Base-by-base conservation (phyloP, 2,329 filamentous ascomycete genomes). In the Arthrobotrys musiformis region DNA sequence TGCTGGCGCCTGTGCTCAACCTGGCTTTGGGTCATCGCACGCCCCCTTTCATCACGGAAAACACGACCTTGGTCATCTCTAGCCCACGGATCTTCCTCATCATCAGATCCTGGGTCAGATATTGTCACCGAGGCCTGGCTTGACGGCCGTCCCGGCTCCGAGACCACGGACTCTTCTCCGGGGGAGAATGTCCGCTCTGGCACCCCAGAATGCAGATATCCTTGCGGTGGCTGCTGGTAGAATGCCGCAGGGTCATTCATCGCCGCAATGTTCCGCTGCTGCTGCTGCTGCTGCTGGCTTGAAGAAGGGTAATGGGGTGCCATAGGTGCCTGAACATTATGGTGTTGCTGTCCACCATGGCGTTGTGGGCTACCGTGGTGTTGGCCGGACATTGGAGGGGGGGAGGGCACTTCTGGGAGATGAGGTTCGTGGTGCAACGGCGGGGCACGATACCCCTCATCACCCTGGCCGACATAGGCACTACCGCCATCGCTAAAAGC, bases 131-230 rank as follows among this genome's bases (percentile, higher is more conserved):
- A 77, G 9, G 69, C 74, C 37, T 77, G 63, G 52, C 76, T 66
- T 42, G 69, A 73, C 48, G 58, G 76, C 52, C 78, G 79, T 78
- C 26, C 82, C 70, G 63, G 80, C 52, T 82, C 78, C 81, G 82
- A 64, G 79, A 81, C 78, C 81, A 82, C 68, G 81, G 82, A 54
- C 80, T 82, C 28, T 80, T 82, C 30, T 79, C 79, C 79, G 1
- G 81, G 79, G 17, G 83, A 81, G 60, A 82, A 82, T 19, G 82
- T 80, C 24, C 82, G 81, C 54, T 83, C 83, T 13, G 82, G 82
- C 52, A 85, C 84, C 56, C n/a, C n/a, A n/a, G 83, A 82, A 50
- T 83, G 83, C 46, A 83, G 75, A 26, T 81, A 82, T 42, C 70
- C 80, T 52, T 80, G 80, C 79, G 82, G 82, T 79, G 37, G 77